phyloP scores from a whole-genome alignment of 805 yeast species.

The Kregervanrija pseudodelftensis region DNA sequence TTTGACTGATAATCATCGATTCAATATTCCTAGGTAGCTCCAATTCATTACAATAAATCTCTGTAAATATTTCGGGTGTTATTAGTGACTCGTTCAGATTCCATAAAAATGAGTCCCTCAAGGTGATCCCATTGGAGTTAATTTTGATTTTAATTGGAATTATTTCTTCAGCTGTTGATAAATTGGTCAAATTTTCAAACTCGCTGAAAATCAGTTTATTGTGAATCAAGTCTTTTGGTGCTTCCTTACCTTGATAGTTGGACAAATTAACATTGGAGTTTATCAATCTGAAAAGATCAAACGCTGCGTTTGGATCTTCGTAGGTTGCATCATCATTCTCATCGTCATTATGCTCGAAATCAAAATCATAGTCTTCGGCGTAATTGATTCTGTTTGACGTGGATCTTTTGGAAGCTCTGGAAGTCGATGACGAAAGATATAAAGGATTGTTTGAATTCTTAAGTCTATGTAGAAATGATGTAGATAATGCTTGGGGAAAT shows the following conservation, averaged over 20 bases:
- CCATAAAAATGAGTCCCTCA: constrained; percentile 71
- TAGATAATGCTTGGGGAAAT: constrained; percentile 72
- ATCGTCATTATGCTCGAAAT: constrained; percentile 41
- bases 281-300: constrained; percentile 8
- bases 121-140: constrained; percentile 46
- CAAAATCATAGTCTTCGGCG: constrained; percentile 69
- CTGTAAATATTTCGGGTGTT: constrained; percentile 70
- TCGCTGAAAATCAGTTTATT: constrained; percentile 22
- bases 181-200: constrained; percentile 27
- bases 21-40: constrained; percentile 68
- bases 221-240: constrained; percentile 31
- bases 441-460: constrained; percentile 69
- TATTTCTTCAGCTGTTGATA: constrained; percentile 35
- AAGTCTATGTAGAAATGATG: constrained; percentile 67
- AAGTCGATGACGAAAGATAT: constrained; percentile 64
- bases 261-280: constrained; percentile 17
- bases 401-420: constrained; percentile 68
- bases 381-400: constrained; percentile 63
- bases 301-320: constrained; percentile 54
- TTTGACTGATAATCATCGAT: constrained; percentile 57
- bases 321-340: constrained; percentile 62
- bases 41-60: constrained; percentile 71
- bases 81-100: constrained; percentile 56
- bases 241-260: constrained; percentile 33
- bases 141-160: constrained; percentile 63